Base-by-base conservation (phyloP, 345 rosid genomes). In the Excoecaria agallocha region DNA sequence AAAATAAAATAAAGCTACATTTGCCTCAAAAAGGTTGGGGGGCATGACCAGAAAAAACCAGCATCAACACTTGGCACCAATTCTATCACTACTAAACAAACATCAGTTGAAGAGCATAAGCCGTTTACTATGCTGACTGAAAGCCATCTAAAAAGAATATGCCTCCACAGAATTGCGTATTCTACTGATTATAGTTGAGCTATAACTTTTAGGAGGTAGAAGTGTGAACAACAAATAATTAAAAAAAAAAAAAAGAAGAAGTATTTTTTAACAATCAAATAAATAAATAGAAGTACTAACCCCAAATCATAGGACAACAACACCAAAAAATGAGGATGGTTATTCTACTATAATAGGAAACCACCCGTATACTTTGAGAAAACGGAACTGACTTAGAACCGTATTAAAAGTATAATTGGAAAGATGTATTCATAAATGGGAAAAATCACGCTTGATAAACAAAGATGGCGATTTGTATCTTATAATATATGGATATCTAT, bases 391-490 rank as follows among this genome's bases (percentile, higher is more conserved):
- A 4, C 4, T 5, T 41, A 43, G 51, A 48, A 13, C 5, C 38
- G 11, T 45, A 20, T 11, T n/a, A 45, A 41, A 8, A 19, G 4
- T 41, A 41, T n/a, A 65, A 41, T 41, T 19, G 15, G 46, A 46
- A 72, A 71, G 56, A 77, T 71, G 54, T 45, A 72, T 38, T 56
- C 70, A 73, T 5, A 70, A 51, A 24, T 51, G 55, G 64, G 7
- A 56, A 75, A 56, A 54, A 69, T 37, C 69, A 16, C 13, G 4
- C 41, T 19, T 63, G 49, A 46, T 19, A 45, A 73, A 38, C 19
- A 49, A 45, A 45, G 30, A 74, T 17, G 50, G 7, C 9, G 51
- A 46, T 52, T 65, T 35, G 49, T 41, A 37, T 37, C 65, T 55
- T 19, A 64, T n/a, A 17, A 41, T 41, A 41, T 11, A 58, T 64